A percentile compares a stretch with the other conserved stretches of the same genome.
Evolutionary conservation across 2,329 filamentous ascomycete genomes (phyloP).

Genomic region (Ophiosphaerella herpotricha): DNA sequence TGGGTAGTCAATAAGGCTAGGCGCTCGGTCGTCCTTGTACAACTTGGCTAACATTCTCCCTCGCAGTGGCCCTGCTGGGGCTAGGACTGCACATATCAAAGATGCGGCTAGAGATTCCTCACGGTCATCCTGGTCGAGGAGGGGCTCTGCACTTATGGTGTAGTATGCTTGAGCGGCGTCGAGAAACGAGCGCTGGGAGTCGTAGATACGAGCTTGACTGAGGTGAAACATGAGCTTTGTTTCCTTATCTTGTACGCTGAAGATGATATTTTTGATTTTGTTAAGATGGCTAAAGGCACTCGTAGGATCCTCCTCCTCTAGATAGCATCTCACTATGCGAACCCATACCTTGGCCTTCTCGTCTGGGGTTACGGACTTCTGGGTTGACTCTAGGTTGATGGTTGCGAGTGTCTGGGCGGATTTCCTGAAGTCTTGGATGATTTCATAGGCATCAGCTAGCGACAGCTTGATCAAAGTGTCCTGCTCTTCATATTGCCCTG

Average conservation of each 20-base stretch:
- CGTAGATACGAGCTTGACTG: conserved; percentile 89
- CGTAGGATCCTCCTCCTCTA: conserved; percentile 91
- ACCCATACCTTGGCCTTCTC: conserved; percentile 88
- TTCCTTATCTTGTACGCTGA: conserved; percentile 73
- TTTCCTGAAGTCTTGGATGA: conserved; percentile 75
- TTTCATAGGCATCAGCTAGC: conserved; percentile 81
- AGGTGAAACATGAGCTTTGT: conserved; percentile 85
- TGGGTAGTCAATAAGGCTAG: conserved; percentile 74
- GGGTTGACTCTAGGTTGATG: conserved; percentile 87
- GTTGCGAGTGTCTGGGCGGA: conserved; percentile 79
- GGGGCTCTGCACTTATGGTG: conserved; percentile 75
- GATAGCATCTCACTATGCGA: conserved; percentile 88
- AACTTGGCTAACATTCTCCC: conserved; percentile 79
- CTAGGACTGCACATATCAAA: conserved; percentile 89
- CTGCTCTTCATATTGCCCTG: conserved; percentile 80
- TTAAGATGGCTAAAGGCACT: conserved; percentile 86
- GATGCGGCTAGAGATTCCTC: conserved; percentile 83
- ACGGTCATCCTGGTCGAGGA: conserved; percentile 85
- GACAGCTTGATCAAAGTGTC: conserved; percentile 77
- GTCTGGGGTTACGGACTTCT: conserved; percentile 79
- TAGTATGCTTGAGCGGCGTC: conserved; percentile 88
- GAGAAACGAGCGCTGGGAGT: conserved; percentile 87
- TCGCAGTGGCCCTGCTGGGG: conserved; percentile 84
- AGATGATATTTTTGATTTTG: conserved; percentile 91
- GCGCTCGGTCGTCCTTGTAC: conserved; percentile 90